A percentile compares a stretch with the other conserved stretches of the same genome.
Conservation (phyloP, 1,284 basidiomycete species). For the Grifola frondosa region DNA sequence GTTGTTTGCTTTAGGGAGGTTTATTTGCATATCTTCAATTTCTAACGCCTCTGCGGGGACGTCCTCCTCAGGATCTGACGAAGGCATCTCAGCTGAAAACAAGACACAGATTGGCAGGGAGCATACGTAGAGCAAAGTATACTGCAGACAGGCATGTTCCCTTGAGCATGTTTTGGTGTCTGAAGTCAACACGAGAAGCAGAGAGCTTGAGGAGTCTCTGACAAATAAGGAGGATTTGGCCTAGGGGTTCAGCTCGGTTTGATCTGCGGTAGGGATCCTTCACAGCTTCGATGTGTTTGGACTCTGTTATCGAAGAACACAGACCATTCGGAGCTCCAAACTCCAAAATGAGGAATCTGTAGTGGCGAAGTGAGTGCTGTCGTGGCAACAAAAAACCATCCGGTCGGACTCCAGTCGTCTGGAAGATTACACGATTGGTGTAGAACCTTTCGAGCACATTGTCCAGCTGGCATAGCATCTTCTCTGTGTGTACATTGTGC, state of each 20-base stretch:
- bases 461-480: conserved; percentile 5
- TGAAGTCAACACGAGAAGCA: conserved; percentile 10
- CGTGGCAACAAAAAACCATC: conserved; percentile 14
- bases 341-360: background rate
- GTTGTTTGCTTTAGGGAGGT: too few relatives aligned
- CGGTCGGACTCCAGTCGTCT: conserved; percentile 6
- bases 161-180: conserved; percentile 1
- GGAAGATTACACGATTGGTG: conserved; percentile 10
- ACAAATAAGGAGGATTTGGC: conserved; percentile 20
- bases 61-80: background rate
- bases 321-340: conserved; percentile 24
- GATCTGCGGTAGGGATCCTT: conserved; percentile 23
- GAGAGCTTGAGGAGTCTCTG: conserved; percentile 13
- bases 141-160: conserved; percentile 4
- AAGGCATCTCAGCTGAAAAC: background rate
- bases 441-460: conserved; percentile 11
- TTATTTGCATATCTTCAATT: too few relatives aligned
- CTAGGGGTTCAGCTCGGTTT: conserved; percentile 12
- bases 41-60: background rate
- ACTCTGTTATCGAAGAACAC: conserved; percentile 24
- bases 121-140: too few relatives aligned
- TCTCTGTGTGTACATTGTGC: background rate
- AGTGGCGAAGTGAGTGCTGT: conserved; percentile 15
- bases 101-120: background rate
- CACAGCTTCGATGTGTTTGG: conserved; percentile 22